Percentiles rank a stretch among this genome's conserved stretches.
phyloP scores from a whole-genome alignment of 306 rosid genomes.

The Cucumis melo region DNA sequence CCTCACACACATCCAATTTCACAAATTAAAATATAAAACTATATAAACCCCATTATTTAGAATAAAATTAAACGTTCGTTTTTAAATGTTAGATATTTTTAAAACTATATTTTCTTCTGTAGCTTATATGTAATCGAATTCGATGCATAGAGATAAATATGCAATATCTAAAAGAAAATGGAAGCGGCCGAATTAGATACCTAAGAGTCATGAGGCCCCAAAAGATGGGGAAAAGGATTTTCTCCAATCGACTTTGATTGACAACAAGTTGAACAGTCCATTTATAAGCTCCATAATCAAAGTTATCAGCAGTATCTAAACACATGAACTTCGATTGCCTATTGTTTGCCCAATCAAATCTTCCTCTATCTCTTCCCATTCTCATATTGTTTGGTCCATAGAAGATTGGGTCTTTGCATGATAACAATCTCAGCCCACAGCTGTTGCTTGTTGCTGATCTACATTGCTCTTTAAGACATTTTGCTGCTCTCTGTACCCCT shows the following conservation, averaged over 20 bases:
- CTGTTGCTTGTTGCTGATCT: slow-evolving; percentile 14
- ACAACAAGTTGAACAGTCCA: slow-evolving; percentile 87
- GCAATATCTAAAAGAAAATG: no score
- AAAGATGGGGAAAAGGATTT: slow-evolving; percentile 76
- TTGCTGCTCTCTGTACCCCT: slow-evolving; percentile 70
- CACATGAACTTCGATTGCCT: slow-evolving; percentile 53
- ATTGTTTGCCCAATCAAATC: slow-evolving; percentile 54
- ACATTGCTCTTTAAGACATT: slow-evolving; percentile 65
- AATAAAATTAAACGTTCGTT: no score
- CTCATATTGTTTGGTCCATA: slow-evolving; percentile 35
- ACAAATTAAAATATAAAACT: no score
- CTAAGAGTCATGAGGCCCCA: slow-evolving; percentile 98
- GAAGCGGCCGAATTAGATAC: slow-evolving; percentile 1
- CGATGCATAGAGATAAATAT: no score
- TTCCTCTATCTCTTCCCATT: slow-evolving; percentile 28
- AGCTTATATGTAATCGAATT: no score
- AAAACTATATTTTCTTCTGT: no score
- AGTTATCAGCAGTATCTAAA: slow-evolving; percentile 40
- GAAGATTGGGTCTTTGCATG: slow-evolving; percentile 52
- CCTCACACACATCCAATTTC: no score
- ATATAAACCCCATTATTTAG: no score
- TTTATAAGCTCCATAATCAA: slow-evolving; percentile 56
- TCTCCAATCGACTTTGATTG: slow-evolving; percentile 61
- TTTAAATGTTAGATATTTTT: no score
- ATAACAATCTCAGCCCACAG: slow-evolving; percentile 36